Conservation (phyloP, 2,329 filamentous ascomycete species). For the Ascosphaera aggregata region DNA sequence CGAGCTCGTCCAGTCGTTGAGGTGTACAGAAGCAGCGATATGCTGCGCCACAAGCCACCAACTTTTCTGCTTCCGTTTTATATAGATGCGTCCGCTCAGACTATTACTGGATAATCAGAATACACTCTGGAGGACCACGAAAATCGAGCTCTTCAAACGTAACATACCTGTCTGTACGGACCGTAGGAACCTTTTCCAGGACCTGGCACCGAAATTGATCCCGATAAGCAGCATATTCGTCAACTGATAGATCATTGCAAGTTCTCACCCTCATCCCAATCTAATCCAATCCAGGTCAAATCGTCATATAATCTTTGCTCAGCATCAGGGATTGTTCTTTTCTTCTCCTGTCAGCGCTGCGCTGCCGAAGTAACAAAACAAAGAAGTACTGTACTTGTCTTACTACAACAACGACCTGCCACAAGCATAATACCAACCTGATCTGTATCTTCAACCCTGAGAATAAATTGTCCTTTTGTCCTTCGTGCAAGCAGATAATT, state of each 20-base stretch:
- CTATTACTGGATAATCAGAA: no score
- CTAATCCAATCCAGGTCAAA: constrained; percentile 64
- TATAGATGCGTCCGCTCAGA: constrained; percentile 63
- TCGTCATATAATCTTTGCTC: constrained; percentile 58
- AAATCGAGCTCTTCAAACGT: no score
- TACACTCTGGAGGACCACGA: no score
- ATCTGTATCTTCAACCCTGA: constrained; percentile 90
- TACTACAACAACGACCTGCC: not conserved
- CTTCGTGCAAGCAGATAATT: constrained; percentile 79
- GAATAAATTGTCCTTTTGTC: constrained; percentile 71
- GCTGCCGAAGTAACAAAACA: no score
- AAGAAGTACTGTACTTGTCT: no score
- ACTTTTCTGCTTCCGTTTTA: constrained; percentile 39
- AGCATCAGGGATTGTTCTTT: constrained; percentile 57
- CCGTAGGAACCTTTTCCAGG: constrained; percentile 40
- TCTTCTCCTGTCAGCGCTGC: constrained; percentile 28
- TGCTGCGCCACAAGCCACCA: constrained; percentile 49
- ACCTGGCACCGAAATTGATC: not conserved
- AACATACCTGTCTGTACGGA: constrained; percentile 58
- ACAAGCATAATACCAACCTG: constrained; percentile 31
- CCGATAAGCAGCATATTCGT: not conserved
- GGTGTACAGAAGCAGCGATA: constrained; percentile 85
- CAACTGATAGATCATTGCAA: not conserved
- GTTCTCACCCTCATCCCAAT: constrained; percentile 67
- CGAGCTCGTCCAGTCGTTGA: constrained; percentile 44